Evolutionary conservation across 1,284 basidiomycete species (phyloP).

Genomic region (Peniophora sp.): DNA sequence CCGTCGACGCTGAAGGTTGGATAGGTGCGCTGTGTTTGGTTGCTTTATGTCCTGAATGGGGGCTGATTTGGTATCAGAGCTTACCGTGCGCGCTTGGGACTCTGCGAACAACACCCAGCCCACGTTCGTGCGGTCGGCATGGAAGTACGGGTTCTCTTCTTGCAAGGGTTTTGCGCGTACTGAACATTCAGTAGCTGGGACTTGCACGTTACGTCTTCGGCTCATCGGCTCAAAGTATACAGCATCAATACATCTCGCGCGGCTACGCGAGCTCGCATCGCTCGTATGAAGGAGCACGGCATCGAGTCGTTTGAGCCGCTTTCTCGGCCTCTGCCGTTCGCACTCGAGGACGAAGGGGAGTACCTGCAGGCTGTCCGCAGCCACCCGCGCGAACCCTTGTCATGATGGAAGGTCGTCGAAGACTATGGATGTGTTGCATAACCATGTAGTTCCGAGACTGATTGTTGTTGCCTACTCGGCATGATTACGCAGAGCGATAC

Average conservation of each 20-base stretch:
- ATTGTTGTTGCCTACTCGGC: too few species aligned
- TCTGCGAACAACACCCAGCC: constrained; percentile 52
- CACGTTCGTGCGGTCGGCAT: constrained; percentile 45
- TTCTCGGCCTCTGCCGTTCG: not conserved
- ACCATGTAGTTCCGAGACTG: too few species aligned
- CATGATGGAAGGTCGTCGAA: not conserved
- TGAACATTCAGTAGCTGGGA: constrained; percentile 33
- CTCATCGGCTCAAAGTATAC: constrained; percentile 46
- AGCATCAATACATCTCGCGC: constrained; percentile 39
- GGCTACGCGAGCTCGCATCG: constrained; percentile 33
- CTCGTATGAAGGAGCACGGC: constrained; percentile 30
- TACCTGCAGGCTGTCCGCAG: not conserved
- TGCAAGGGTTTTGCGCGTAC: not conserved
- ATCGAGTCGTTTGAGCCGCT: constrained; percentile 1
- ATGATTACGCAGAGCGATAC: too few species aligned
- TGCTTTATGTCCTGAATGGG: too few species aligned
- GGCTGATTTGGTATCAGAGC: too few species aligned
- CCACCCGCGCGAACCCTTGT: not conserved
- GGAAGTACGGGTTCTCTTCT: constrained; percentile 33
- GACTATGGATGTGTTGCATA: too few species aligned
- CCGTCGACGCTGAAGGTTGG: constrained; percentile 51
- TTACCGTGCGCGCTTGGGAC: constrained; percentile 53
- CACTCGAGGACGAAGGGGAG: constrained; percentile 1
- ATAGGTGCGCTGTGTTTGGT: too few species aligned
- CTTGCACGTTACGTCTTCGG: constrained; percentile 47